phyloP scores from a whole-genome alignment of 2,329 filamentous ascomycete species.

The Colletotrichum sp. region DNA sequence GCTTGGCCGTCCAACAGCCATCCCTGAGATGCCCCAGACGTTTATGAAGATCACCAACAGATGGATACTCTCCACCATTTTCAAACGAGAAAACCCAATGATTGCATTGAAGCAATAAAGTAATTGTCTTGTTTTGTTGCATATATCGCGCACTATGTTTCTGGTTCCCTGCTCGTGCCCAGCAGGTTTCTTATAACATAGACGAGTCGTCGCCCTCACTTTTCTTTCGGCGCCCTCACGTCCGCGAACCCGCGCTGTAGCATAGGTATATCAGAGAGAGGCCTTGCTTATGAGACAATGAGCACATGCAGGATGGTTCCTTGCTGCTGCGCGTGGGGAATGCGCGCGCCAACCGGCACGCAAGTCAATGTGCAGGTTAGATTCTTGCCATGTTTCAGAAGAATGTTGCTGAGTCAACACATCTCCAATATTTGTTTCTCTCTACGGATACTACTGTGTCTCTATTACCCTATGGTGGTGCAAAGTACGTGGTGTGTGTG shows the following conservation, averaged over 20 bases:
- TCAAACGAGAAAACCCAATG: neutral
- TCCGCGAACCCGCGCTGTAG: neutral
- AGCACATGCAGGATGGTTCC: neutral
- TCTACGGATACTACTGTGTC: neutral
- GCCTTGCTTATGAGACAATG: neutral
- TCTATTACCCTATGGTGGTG: neutral
- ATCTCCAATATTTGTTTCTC: neutral
- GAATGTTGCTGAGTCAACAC: neutral
- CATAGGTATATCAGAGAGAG: neutral
- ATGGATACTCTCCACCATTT: constrained; percentile 2
- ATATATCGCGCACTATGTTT: neutral
- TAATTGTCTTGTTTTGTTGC: neutral
- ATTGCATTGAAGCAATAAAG: neutral
- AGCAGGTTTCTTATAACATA: neutral
- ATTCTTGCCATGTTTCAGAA: neutral
- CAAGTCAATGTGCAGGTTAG: neutral
- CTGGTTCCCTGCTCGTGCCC: neutral
- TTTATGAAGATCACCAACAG: constrained; percentile 4
- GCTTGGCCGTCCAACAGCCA: neutral
- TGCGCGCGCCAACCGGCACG: neutral
- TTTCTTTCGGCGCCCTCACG: neutral
- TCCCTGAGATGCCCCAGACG: neutral
- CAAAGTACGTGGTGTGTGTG: neutral
- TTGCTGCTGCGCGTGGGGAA: neutral
- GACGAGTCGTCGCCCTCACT: neutral